Base-by-base conservation (phyloP, 495 filamentous ascomycete genomes). In the Parathielavia hyrcaniae region DNA sequence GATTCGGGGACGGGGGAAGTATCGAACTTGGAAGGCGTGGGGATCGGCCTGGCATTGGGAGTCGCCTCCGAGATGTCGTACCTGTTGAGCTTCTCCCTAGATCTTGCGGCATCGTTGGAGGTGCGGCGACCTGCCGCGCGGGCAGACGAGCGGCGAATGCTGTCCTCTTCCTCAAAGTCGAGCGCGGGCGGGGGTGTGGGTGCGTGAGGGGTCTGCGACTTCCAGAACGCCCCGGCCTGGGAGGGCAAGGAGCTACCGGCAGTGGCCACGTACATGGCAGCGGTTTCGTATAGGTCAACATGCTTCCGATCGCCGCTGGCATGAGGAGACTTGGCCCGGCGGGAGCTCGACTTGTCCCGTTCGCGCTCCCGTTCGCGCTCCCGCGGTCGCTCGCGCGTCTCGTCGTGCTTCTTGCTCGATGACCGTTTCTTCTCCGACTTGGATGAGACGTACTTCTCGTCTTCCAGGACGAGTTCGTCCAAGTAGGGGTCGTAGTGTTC, bases 381-480 rank as follows among this genome's bases (percentile, higher is more conserved):
- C 16, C 65, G 63, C 22, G 66, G 62, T n/a, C 69, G 62, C 16
- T 74, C 71, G 30, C 54, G 53, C 20, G 34, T 45, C 62, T 74
- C 61, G 35, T 59, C 50, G 22, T 71, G 65, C 59, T 75, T 73
- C 64, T 70, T 68, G 58, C 64, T 73, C 43, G 66, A 69, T 12
- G 73, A 69, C 59, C 69, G 72, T 62, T 76, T 76, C 67, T 71
- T 76, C 19, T 76, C 73, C 4, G 61, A 45, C 51, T 70, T 70
- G 20, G 68, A 63, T 20, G 64, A 56, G 40, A 57, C 43, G 4
- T 60, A 65, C 20, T 75, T 70, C 23, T 73, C 68, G 23, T 75
- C 70, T 1, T 70, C 68, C 4, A 62, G 64, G 22, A 49, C 47
- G 11, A 54, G 57, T 19, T 63, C 61, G n/a, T 73, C 73, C 26